A percentile compares a stretch with the other conserved stretches of the same genome.
Conservation (phyloP, 306 rosid genomes). For the Vicia villosa region DNA sequence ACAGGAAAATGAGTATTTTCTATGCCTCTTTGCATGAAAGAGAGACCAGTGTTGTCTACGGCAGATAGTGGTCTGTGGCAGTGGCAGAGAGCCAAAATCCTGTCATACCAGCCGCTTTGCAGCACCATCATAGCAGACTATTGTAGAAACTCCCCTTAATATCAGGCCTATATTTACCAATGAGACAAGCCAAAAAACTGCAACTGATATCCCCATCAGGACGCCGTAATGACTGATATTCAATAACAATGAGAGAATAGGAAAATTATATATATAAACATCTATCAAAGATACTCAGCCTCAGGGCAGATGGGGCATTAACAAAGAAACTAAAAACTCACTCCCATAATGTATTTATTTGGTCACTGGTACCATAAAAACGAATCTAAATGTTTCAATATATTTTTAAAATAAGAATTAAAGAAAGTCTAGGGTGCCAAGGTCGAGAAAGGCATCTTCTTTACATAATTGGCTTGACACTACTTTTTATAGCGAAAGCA, state of each 20-base stretch:
- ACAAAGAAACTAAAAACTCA: background rate
- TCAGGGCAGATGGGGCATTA: background rate
- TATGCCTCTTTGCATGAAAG: background rate
- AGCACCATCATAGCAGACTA: too few species aligned
- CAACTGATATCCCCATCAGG: too few species aligned
- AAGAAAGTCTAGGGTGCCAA: too few species aligned
- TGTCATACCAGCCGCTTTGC: too few species aligned
- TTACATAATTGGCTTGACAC: too few species aligned
- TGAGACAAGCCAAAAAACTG: too few species aligned
- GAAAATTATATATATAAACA: background rate
- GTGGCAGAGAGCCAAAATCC: too few species aligned
- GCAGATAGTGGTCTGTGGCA: too few species aligned
- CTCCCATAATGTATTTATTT: background rate
- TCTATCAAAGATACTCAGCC: background rate
- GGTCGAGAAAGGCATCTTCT: too few species aligned
- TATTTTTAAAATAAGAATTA: slow-evolving; percentile 9
- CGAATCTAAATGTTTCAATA: slow-evolving; percentile 11
- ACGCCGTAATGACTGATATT: too few species aligned
- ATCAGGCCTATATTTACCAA: too few species aligned
- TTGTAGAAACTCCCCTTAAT: too few species aligned
- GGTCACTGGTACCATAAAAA: background rate
- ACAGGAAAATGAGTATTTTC: slow-evolving; percentile 11
- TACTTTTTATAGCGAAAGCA: background rate
- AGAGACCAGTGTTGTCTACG: background rate
- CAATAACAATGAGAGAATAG: background rate